These are phyloP conservation scores for Przewalskia tangutica DNA, from an alignment of 257 asterid species.

Conservation along the genomic window DNA sequence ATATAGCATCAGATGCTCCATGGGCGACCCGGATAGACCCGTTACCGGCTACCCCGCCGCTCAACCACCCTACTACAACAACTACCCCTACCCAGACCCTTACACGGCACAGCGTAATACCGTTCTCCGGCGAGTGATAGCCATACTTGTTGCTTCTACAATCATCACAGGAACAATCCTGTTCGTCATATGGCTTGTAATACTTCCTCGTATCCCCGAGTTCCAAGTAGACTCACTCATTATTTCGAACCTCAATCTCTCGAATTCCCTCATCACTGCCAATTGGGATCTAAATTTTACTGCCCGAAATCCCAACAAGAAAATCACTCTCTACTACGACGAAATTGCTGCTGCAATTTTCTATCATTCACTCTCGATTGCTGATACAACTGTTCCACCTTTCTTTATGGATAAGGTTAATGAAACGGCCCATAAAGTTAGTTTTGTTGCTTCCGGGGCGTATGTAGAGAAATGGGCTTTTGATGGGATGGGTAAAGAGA, in stretches of 20 bases:
- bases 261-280: constrained; percentile 32
- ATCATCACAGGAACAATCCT: constrained; percentile 44
- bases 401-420: constrained; percentile 52
- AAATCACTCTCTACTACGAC: constrained; percentile 46
- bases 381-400: constrained; percentile 52
- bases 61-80: constrained; percentile 18
- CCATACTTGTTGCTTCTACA: constrained; percentile 34
- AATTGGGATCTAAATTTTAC: constrained; percentile 45
- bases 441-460: constrained; percentile 47
- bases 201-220: constrained; percentile 78
- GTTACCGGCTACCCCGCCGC: constrained; percentile 75
- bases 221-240: constrained; percentile 57
- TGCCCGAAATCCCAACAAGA: constrained; percentile 75
- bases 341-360: constrained; percentile 33
- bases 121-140: constrained; percentile 63
- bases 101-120: constrained; percentile 45
- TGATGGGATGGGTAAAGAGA: constrained; percentile 40
- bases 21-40: constrained; percentile 61
- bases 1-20: constrained; percentile 5
- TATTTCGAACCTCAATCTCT: constrained; percentile 44
- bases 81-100: constrained; percentile 25
- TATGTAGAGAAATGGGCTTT: constrained; percentile 36
- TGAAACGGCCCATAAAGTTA: constrained; percentile 43
- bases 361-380: constrained; percentile 18
- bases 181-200: constrained; percentile 70